Base-by-base conservation (phyloP, 352 stramenopile genomes). In the Saprolegnia diclina region DNA sequence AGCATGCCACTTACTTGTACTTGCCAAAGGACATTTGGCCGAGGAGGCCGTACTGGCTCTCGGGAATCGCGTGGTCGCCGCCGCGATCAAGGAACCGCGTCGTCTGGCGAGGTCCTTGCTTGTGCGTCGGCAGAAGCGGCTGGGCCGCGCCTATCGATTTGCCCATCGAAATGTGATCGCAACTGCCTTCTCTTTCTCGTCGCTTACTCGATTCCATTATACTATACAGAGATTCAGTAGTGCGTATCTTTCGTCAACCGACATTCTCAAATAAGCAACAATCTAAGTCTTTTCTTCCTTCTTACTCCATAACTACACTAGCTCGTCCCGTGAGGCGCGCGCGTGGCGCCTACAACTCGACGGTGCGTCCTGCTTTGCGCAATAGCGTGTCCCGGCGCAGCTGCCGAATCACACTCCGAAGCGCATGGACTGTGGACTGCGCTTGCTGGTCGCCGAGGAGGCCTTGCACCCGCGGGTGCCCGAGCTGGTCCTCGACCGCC, bases 341-440 rank as follows among this genome's bases (percentile, higher is more conserved):
- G 29, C 29, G 29, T 35, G 29, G 32, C 9, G 40, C 19, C 46
- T 69, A 69, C 50, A 69, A 22, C 35, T 69, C 63, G 38, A 69
- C 63, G 21, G 63, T 69, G 35, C 46, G 29, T 19, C 54, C 54
- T 11, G 63, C 53, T 38, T 69, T 69, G 21, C 54, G 63, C 14
- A 69, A 52, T 13, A 69, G 63, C 9, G 63, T 52, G 40, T 69
- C 63, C n/a, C 63, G 63, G 18, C 63, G 63, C 53, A 69, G 21
- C 48, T 69, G 63, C n/a, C 63, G 63, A n/a, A 69, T 53, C 19
- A 69, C 54, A 7, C 32, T 42, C n/a, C 54, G 63, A 9, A 69
- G 63, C n/a, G 45, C 29, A 21, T 69, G 63, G 7, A 69, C 63
- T 6, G 63, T 46, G 19, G 10, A 21, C 42, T 69, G 63, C 18